Evolutionary conservation across 805 yeast genomes (phyloP), one percentile per base, ranked within the genome.

Genomic region (Pichia cephalocereana): DNA sequence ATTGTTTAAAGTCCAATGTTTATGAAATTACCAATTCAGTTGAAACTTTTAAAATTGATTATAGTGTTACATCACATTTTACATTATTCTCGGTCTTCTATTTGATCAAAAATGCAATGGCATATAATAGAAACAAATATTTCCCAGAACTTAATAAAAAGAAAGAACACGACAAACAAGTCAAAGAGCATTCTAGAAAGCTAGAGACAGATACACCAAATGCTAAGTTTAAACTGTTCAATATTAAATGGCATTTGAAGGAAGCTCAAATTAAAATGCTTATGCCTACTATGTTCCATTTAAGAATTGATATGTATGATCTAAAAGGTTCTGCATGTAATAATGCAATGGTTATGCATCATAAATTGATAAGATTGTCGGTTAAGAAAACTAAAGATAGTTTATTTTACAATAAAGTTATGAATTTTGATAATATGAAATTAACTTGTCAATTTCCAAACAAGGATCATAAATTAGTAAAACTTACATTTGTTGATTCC

Each of bases 251-350:
- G 38, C 34, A 28, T 23, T 9, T 51, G 2, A 48, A 41, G 23
- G 57, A 48, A 28, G 34, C 17, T 12, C 68, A 38, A 53, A 49
- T 18, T 54, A 61, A 31, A 36, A 59, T 19, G 60, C 55, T 41
- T n/a, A 64, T 82, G 42, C 76, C 78, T 4, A 75, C 75, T 52
- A 72, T 72, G 5, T 70, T 80, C 51, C 73, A 70, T 27, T 54
- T 76, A 17, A 73, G 73, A 53, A 11, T 77, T 1, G 85, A 81
- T 52, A 28, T 69, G 0, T 61, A 70, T 8, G 62, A 60, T 8
- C 40, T 63, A 1, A 57, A 49, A 17, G 43, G 65, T 1, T 42
- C 49, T 6, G 41, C 43, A 17, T 18, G 10, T 5, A 32, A 51
- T 54, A 49, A 38, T 38, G 44, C 44, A 9, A 31, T 54, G 7